Conservation (phyloP, 495 filamentous ascomycete genomes). For the Hypoxylon lenormandii region DNA sequence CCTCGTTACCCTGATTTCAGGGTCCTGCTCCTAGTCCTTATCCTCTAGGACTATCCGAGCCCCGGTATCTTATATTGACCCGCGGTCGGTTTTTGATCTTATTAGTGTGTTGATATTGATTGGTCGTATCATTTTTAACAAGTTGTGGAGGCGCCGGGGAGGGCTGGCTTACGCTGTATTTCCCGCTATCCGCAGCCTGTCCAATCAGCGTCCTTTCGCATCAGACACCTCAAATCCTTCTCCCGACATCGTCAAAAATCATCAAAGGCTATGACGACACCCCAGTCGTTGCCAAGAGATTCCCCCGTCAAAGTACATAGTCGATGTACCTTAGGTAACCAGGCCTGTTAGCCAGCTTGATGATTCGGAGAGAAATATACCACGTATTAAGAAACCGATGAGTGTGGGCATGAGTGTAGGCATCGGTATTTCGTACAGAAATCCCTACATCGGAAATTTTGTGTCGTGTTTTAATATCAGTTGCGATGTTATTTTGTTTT, state of each 20-base stretch:
- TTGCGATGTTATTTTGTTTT: not conserved
- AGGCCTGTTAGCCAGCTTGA: slow-evolving; percentile 9
- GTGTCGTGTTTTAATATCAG: slow-evolving; percentile 4
- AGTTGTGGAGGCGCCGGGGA: slow-evolving; percentile 27
- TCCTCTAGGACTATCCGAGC: not conserved
- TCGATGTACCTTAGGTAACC: slow-evolving; percentile 29
- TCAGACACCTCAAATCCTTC: slow-evolving; percentile 39
- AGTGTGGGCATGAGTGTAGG: slow-evolving; percentile 2
- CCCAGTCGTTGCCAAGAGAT: slow-evolving; percentile 46
- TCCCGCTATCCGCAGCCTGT: slow-evolving; percentile 28
- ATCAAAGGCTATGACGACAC: slow-evolving; percentile 42
- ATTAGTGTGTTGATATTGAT: slow-evolving; percentile 36
- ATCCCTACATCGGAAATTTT: slow-evolving; percentile 34
- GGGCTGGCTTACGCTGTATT: slow-evolving; percentile 27
- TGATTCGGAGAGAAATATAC: slow-evolving; percentile 12
- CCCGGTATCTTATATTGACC: slow-evolving; percentile 32
- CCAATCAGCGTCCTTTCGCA: slow-evolving; percentile 41
- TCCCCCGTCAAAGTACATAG: slow-evolving; percentile 28
- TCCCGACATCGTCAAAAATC: slow-evolving; percentile 34
- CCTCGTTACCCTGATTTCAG: slow-evolving; percentile 25
- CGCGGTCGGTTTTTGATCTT: slow-evolving; percentile 10
- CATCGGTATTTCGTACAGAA: slow-evolving; percentile 38
- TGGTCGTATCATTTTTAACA: slow-evolving; percentile 36
- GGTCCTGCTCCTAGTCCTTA: slow-evolving; percentile 3
- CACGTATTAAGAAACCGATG: too few relatives aligned